A percentile compares a stretch with the other conserved stretches of the same genome.
These are phyloP conservation scores for Spergularia azorica DNA, from an alignment of 179 eudicot genomes.

Conservation along the genomic window DNA sequence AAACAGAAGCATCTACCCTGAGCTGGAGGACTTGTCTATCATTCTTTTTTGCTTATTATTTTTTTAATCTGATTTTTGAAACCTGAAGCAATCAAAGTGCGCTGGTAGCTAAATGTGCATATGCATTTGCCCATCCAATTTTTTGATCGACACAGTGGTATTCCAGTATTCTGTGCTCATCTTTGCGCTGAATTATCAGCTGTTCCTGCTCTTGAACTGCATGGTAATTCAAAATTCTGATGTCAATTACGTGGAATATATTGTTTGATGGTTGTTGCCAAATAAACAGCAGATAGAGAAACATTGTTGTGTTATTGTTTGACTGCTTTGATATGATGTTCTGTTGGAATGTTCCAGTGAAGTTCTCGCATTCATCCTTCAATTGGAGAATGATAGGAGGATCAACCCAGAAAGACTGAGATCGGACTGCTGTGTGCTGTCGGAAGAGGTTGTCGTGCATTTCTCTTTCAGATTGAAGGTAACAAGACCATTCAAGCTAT, in stretches of 20 bases:
- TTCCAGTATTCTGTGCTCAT: slow-evolving; percentile 13
- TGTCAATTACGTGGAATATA: background rate
- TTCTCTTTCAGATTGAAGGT: too few species aligned
- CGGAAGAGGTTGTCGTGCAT: too few species aligned
- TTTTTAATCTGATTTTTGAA: background rate
- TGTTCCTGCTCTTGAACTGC: background rate
- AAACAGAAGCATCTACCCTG: background rate
- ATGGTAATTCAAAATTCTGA: background rate
- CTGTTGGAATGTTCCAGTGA: too few species aligned
- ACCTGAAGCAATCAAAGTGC: background rate
- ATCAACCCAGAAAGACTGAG: too few species aligned
- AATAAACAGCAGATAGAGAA: too few species aligned
- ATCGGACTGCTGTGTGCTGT: too few species aligned
- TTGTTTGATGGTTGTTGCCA: background rate
- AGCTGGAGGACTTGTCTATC: slow-evolving; percentile 17
- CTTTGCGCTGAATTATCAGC: background rate
- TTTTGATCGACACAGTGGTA: slow-evolving; percentile 14
- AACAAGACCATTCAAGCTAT: too few species aligned
- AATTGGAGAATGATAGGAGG: too few species aligned
- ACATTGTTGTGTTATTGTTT: too few species aligned
- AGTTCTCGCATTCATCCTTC: too few species aligned
- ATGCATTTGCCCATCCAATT: background rate
- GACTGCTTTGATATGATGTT: too few species aligned
- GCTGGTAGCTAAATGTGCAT: slow-evolving; percentile 11
- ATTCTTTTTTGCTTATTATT: background rate